These are phyloP conservation scores for Wickerhamiella bombiphila DNA, from an alignment of 805 yeast genomes.

Conservation along the genomic window DNA sequence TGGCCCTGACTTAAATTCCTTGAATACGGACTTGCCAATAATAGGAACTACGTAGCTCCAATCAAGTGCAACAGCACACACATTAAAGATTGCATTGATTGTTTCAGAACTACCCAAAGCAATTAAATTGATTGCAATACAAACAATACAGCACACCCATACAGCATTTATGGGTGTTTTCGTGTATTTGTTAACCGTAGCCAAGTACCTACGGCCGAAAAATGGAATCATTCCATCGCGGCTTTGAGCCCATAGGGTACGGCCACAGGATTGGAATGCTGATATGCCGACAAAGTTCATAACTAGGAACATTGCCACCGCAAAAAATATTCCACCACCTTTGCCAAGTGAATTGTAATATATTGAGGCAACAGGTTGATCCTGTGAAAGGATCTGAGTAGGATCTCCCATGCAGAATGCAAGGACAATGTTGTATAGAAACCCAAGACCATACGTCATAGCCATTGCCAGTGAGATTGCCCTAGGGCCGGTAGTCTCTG, in stretches of 20 bases:
- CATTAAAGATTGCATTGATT: constrained; percentile 56
- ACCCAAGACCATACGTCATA: constrained; percentile 22
- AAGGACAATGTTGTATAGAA: constrained; percentile 22
- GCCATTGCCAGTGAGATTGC: constrained; percentile 39
- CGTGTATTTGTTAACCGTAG: constrained; percentile 34
- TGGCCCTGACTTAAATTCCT: constrained; percentile 49
- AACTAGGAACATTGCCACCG: constrained; percentile 42
- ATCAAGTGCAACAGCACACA: constrained; percentile 55
- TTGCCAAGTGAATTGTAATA: constrained; percentile 49
- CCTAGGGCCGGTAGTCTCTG: constrained; percentile 40
- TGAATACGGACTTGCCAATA: constrained; percentile 40
- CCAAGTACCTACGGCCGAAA: constrained; percentile 22
- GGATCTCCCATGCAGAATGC: constrained; percentile 22
- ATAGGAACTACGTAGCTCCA: constrained; percentile 55
- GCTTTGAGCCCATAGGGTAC: constrained; percentile 65
- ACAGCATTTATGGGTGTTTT: constrained; percentile 49
- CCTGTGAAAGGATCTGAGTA: constrained; percentile 10
- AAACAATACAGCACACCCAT: constrained; percentile 37
- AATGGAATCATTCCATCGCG: constrained; percentile 60
- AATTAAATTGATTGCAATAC: constrained; percentile 39
- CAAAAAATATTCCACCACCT: constrained; percentile 48
- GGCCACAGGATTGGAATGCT: constrained; percentile 47
- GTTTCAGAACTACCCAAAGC: constrained; percentile 48
- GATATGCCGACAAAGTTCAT: constrained; percentile 56
- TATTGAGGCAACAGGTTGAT: constrained; percentile 50